Conservation (phyloP, 2,329 filamentous ascomycete species). For the Dothistroma septosporum region DNA sequence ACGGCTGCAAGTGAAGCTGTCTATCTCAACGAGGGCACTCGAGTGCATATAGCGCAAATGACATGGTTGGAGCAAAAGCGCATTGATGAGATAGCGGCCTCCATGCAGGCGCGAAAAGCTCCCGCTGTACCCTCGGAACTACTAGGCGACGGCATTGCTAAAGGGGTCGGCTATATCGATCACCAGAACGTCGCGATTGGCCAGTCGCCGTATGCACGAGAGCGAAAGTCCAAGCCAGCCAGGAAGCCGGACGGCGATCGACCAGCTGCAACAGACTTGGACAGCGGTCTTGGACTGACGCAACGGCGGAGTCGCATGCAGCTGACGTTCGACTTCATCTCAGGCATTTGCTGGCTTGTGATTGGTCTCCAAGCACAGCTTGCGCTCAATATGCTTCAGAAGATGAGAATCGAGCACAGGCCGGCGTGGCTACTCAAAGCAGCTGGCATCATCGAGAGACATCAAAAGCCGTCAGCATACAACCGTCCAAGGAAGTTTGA, state of each 20-base stretch:
- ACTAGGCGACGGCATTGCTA: constrained; percentile 39
- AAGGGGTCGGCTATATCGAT: constrained; percentile 34
- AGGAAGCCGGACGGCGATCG: constrained; percentile 19
- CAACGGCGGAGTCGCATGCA: constrained; percentile 76
- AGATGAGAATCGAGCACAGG: constrained; percentile 57
- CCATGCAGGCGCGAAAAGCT: constrained; percentile 37
- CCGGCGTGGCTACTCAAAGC: constrained; percentile 62
- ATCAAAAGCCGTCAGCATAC: constrained; percentile 24
- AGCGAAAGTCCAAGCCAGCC: constrained; percentile 52
- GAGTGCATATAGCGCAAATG: constrained; percentile 66
- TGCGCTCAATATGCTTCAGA: constrained; percentile 52
- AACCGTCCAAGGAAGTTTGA: constrained; percentile 16
- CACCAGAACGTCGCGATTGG: constrained; percentile 31
- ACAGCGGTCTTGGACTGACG: constrained; percentile 69
- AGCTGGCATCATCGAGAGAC: constrained; percentile 42
- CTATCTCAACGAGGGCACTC: constrained; percentile 83
- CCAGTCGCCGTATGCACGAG: constrained; percentile 59
- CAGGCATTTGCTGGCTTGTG: constrained; percentile 66
- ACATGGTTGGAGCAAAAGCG: constrained; percentile 93
- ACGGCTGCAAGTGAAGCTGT: constrained; percentile 94
- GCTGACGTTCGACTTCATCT: constrained; percentile 69
- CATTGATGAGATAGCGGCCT: constrained; percentile 66
- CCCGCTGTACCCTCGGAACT: constrained; percentile 42
- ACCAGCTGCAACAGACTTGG: constrained; percentile 27
- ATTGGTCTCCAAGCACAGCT: constrained; percentile 56